Evolutionary conservation across 2,329 filamentous ascomycete genomes (phyloP), one percentile per base, ranked within the genome.

Genomic region (Fonsecaea monophora): DNA sequence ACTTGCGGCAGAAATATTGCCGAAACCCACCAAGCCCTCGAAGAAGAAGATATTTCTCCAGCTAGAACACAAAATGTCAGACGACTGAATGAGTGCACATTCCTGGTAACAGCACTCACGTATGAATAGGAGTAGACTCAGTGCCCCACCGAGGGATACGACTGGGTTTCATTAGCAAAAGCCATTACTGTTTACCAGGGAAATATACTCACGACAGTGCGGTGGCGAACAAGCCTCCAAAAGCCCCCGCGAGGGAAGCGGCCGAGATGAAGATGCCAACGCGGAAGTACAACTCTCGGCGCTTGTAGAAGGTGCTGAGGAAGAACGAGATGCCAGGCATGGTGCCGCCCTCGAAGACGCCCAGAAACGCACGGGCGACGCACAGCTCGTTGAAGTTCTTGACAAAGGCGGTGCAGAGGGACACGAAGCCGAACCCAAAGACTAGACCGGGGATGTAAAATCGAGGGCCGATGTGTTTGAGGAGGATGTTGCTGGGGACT

Each of bases 401-500:
- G 25, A 87, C 83, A 21, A 84, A 74, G 32, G 85, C 86, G 75
- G 84, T 83, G 53, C 80, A 75, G 0, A 79, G 79, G 62, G 75
- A 79, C 68, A 78, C 77, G 18, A 79, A 61, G 12, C 76, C 78
- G 72, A 82, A 70, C 18, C 60, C 72, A 58, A 60, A 63, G 15
- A 53, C 37, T 21, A 70, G 69, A 64, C 37, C 45, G 32, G 59
- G 72, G 35, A 71, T 82, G 21, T 83, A 86, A 60, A 83, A 70
- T 2, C 80, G 82, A 32, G 70, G 70, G 18, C 68, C 63, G 48
- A 68, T 42, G 35, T 61, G 54, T 73, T 89, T 89, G 60, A 90
- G 77, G 10, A 89, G 79, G 0, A 90, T 78, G 71, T 90, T 90
- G 69, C 85, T 87, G 2, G 88, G 88, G 9, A 90, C 76, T 72